phyloP scores from a whole-genome alignment of 225 moss, liverwort and hornwort genomes.

The Marchantia paleacea region DNA sequence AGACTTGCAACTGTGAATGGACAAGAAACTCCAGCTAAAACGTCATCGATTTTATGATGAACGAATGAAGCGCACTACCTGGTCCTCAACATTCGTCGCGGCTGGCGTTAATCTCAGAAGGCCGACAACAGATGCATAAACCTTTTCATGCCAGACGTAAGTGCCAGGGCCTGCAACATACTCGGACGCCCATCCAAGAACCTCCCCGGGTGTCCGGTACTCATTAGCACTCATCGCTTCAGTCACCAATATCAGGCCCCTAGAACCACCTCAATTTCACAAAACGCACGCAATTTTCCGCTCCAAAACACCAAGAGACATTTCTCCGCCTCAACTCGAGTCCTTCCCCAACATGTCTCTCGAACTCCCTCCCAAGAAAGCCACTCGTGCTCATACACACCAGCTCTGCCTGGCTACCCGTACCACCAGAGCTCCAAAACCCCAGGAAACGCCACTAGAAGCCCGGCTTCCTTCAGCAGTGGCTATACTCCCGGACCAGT shows the following conservation, averaged over 20 bases:
- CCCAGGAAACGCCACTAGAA: too few relatives aligned
- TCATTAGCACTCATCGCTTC: slow-evolving; percentile 48
- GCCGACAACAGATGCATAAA: slow-evolving; percentile 84
- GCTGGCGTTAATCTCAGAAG: slow-evolving; percentile 51
- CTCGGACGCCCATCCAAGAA: slow-evolving; percentile 61
- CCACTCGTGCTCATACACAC: too few relatives aligned
- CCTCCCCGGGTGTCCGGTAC: slow-evolving; percentile 74
- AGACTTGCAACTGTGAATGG: neutral
- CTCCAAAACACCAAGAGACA: neutral
- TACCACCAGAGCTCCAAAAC: too few relatives aligned
- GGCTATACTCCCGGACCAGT: too few relatives aligned
- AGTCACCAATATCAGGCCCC: neutral
- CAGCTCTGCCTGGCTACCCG: too few relatives aligned
- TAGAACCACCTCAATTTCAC: neutral
- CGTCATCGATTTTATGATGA: neutral
- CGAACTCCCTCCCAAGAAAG: too few relatives aligned
- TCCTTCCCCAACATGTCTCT: neutral
- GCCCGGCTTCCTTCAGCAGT: too few relatives aligned
- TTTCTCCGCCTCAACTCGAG: neutral
- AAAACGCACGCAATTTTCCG: neutral
- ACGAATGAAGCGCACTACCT: slow-evolving; percentile 41
- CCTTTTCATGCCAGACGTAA: slow-evolving; percentile 68
- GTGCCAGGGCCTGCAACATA: slow-evolving; percentile 71
- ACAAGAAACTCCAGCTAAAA: neutral
- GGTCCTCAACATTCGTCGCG: slow-evolving; percentile 40